phyloP scores from a whole-genome alignment of 768 basidiomycete genomes.

The Boletus subparvulus region DNA sequence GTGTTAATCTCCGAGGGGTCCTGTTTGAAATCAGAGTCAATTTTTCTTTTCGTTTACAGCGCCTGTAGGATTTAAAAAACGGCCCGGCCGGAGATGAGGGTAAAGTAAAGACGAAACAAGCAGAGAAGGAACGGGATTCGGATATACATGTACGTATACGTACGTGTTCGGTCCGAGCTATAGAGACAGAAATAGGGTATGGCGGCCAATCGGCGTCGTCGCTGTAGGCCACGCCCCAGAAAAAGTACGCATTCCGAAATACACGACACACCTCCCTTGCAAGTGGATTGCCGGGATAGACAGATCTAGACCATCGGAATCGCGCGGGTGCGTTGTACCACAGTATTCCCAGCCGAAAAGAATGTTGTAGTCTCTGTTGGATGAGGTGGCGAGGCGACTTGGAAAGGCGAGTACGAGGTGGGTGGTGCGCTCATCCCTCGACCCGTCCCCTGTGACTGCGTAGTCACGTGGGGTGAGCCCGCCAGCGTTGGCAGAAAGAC shows the following conservation, averaged over 20 bases:
- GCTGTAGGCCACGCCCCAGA: background rate
- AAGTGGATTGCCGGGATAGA: background rate
- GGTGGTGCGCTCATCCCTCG: background rate
- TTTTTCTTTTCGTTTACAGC: background rate
- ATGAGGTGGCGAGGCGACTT: conserved; percentile 5
- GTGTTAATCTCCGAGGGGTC: no score
- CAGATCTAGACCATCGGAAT: conserved; percentile 23
- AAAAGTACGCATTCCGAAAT: background rate
- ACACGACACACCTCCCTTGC: background rate
- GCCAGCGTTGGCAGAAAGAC: background rate
- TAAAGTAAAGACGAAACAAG: background rate
- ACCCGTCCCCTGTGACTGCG: background rate
- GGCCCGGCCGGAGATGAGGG: background rate
- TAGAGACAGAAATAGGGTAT: no score
- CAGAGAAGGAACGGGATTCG: background rate
- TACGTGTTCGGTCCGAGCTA: background rate
- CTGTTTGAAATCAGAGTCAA: no score
- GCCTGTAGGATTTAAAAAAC: background rate
- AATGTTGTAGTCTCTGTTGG: conserved; percentile 13
- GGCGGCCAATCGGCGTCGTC: background rate
- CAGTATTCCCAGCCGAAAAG: conserved; percentile 1
- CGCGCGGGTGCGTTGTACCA: conserved; percentile 4
- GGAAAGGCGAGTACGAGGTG: conserved; percentile 1
- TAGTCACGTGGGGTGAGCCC: background rate
- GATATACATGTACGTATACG: background rate